A percentile compares a stretch with the other conserved stretches of the same genome.
Conservation (phyloP, 805 yeast genomes). For the Candida corydali region DNA sequence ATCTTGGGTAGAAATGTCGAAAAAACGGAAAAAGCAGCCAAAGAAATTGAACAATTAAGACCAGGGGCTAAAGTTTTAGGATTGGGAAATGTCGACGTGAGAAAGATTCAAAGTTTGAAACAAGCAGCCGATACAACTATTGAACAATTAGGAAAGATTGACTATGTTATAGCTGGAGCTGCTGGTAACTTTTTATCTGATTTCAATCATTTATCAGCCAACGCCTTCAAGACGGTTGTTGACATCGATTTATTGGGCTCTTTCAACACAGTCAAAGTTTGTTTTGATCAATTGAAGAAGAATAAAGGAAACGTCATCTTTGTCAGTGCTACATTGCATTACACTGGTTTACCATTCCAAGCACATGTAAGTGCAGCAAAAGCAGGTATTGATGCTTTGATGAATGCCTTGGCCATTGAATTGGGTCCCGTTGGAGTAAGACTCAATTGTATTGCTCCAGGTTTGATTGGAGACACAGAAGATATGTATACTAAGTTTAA, state of each 20-base stretch:
- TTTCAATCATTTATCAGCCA: slow-evolving; percentile 70
- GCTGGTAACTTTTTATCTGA: slow-evolving; percentile 91
- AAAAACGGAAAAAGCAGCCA: slow-evolving; percentile 65
- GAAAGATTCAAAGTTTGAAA: slow-evolving; percentile 57
- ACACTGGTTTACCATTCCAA: slow-evolving; percentile 85
- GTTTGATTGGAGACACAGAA: slow-evolving; percentile 83
- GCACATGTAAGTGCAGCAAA: slow-evolving; percentile 92
- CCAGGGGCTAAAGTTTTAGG: slow-evolving; percentile 67
- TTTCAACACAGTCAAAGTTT: slow-evolving; percentile 84
- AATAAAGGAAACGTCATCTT: slow-evolving; percentile 72
- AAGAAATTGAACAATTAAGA: slow-evolving; percentile 56
- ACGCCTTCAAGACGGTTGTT: slow-evolving; percentile 85
- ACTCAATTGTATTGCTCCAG: slow-evolving; percentile 86
- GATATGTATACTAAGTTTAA: slow-evolving; percentile 43
- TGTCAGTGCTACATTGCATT: slow-evolving; percentile 87
- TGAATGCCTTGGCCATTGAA: slow-evolving; percentile 83
- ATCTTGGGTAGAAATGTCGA: slow-evolving; percentile 73
- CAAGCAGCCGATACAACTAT: slow-evolving; percentile 67
- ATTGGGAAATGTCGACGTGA: slow-evolving; percentile 71
- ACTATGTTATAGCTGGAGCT: slow-evolving; percentile 90
- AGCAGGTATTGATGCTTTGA: slow-evolving; percentile 89
- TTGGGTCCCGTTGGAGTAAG: slow-evolving; percentile 86
- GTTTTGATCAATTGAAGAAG: slow-evolving; percentile 57
- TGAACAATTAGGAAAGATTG: slow-evolving; percentile 67
- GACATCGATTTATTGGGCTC: slow-evolving; percentile 87